Conservation (phyloP, 2,329 filamentous ascomycete species). For the Fusarium citri region DNA sequence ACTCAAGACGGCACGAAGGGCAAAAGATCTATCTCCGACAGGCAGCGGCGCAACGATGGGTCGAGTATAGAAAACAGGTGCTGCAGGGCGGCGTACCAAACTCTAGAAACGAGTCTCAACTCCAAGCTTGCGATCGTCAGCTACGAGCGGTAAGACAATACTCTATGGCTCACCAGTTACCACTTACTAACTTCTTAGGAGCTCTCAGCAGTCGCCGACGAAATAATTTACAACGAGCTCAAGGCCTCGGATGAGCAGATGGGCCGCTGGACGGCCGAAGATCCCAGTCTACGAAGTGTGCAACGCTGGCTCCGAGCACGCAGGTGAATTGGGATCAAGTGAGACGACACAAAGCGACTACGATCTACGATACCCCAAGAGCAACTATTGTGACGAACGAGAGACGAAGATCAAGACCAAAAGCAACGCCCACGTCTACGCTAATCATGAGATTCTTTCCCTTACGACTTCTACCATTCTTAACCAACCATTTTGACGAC, state of each 20-base stretch:
- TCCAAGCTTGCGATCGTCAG: conserved; percentile 67
- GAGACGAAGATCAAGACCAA: conserved; percentile 29
- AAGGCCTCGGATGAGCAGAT: conserved; percentile 63
- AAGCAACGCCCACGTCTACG: conserved; percentile 23
- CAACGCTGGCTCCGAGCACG: conserved; percentile 67
- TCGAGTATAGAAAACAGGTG: conserved; percentile 64
- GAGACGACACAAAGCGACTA: conserved; percentile 22
- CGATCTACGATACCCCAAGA: conserved; percentile 30
- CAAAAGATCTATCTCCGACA: conserved; percentile 74
- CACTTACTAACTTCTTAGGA: conserved; percentile 54
- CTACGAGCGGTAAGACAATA: conserved; percentile 64
- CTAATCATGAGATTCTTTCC: conserved; percentile 29
- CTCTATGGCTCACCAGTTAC: background rate
- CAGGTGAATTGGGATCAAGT: conserved; percentile 29
- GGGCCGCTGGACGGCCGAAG: conserved; percentile 72
- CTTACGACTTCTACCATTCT: conserved; percentile 40
- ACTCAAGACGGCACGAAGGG: conserved; percentile 69
- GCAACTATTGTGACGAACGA: conserved; percentile 28
- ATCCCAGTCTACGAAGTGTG: conserved; percentile 68
- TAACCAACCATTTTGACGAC: conserved; percentile 39
- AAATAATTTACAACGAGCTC: conserved; percentile 67
- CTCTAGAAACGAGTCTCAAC: conserved; percentile 59
- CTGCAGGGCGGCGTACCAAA: conserved; percentile 64
- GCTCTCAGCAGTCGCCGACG: conserved; percentile 68
- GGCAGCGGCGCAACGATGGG: conserved; percentile 69